Percentiles rank a stretch among this genome's conserved stretches.
phyloP scores from a whole-genome alignment of 768 basidiomycete genomes.

The Suillus subluteus region DNA sequence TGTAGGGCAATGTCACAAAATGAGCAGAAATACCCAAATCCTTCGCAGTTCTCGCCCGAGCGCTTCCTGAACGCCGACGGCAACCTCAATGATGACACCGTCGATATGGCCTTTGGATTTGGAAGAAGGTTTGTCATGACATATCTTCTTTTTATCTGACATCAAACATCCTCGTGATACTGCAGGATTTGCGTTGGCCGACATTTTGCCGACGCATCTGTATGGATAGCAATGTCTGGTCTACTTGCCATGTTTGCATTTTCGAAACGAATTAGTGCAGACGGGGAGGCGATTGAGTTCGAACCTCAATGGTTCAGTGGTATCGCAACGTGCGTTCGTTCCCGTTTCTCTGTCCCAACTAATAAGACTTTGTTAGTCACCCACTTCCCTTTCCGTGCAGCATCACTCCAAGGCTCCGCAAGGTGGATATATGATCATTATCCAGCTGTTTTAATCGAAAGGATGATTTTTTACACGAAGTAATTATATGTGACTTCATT shows the following conservation, averaged over 20 bases:
- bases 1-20: slow-evolving; percentile 40
- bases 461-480: background rate
- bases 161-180: background rate
- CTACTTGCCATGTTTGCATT: slow-evolving; percentile 35
- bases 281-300: slow-evolving; percentile 28
- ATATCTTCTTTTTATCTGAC: background rate
- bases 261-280: slow-evolving; percentile 22
- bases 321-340: slow-evolving; percentile 18
- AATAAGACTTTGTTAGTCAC: slow-evolving; percentile 16
- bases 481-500: background rate
- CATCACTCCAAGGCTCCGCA: slow-evolving; percentile 16
- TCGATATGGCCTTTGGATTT: slow-evolving; percentile 27
- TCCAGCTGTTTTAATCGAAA: background rate
- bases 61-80: slow-evolving; percentile 30
- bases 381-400: slow-evolving; percentile 21
- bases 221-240: slow-evolving; percentile 32
- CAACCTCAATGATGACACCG: slow-evolving; percentile 26
- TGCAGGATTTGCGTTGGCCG: slow-evolving; percentile 28
- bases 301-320: slow-evolving; percentile 21
- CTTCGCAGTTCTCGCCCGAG: slow-evolving; percentile 36
- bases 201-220: slow-evolving; percentile 28
- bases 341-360: background rate
- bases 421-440: background rate
- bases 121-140: slow-evolving; percentile 25
- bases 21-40: slow-evolving; percentile 34